Evolutionary conservation across 768 basidiomycete species (phyloP), one percentile per base, ranked within the genome.

Genomic region (Russula griseocarnosa): DNA sequence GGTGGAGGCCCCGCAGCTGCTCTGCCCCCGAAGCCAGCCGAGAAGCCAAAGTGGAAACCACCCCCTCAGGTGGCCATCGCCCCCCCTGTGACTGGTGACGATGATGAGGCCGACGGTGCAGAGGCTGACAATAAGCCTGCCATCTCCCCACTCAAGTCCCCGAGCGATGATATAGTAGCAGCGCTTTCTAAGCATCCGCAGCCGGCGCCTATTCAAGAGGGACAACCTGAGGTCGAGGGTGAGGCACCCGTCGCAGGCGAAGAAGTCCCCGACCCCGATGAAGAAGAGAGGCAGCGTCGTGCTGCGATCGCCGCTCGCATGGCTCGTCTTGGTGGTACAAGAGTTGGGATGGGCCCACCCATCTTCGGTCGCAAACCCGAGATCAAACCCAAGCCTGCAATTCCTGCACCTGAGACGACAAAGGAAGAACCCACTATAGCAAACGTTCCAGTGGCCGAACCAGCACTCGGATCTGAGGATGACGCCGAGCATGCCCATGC

Each of bases 251-350:
- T 51, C 49, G 70, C 66, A 4, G 78, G 76, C 46, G 73, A 68
- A 42, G 72, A 65, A 0, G 75, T 76, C 55, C 67, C 67, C 28
- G 85, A 85, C 69, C 81, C 82, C 1, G 86, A 87, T 70, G 86
- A 86, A 24, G 87, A 89, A 67, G 88, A 90, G 69, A 79, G 87
- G 59, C 87, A 90, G 70, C 83, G 88, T 52, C 83, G 94, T 49
- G 90, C 92, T 5, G 87, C 90, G 13, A 87, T 98, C 71, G 92
- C 94, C 36, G 93, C 93, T 26, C 82, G 94, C 52, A 93, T 98
- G 92, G 94, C 93, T 47, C 87, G 88, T 64, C 81, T 98, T 20
- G 95, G 95, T 32, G 95, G 93, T 54, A 84, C 91, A 16, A 79
- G 87, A 60, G 78, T 93, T 26, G 91, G 90, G 5, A 89, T 96